phyloP scores from a whole-genome alignment of 768 basidiomycete species.

The Paxillus involutus region DNA sequence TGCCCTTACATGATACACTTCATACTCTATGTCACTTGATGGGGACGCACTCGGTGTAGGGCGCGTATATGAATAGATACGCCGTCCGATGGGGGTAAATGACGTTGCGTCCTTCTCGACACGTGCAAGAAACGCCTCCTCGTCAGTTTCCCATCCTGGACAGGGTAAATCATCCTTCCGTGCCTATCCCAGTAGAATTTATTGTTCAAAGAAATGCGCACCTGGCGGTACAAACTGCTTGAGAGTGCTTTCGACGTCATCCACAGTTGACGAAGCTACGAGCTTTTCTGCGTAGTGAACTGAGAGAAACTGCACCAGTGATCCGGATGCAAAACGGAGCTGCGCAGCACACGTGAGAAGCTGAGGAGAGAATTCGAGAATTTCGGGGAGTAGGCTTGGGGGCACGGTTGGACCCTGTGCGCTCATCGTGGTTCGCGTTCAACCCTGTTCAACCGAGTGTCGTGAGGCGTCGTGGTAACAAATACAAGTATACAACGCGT shows the following conservation, averaged over 20 bases:
- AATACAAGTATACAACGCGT: slow-evolving; percentile 31
- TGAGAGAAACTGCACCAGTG: slow-evolving; percentile 72
- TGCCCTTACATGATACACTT: slow-evolving; percentile 83
- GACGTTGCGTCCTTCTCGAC: slow-evolving; percentile 76
- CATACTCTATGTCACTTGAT: slow-evolving; percentile 70
- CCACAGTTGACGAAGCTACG: slow-evolving; percentile 64
- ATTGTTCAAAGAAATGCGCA: slow-evolving; percentile 22
- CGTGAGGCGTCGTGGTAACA: neutral
- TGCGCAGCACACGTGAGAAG: slow-evolving; percentile 27
- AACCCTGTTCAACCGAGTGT: slow-evolving; percentile 4
- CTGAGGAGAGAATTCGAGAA: slow-evolving; percentile 66
- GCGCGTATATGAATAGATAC: slow-evolving; percentile 78
- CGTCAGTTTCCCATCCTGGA: slow-evolving; percentile 69
- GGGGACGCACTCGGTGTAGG: slow-evolving; percentile 40
- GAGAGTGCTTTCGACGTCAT: slow-evolving; percentile 82
- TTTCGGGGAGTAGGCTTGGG: slow-evolving; percentile 39
- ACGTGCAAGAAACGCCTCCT: slow-evolving; percentile 60
- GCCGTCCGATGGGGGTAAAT: slow-evolving; percentile 77
- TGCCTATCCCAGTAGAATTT: neutral
- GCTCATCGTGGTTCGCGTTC: slow-evolving; percentile 19
- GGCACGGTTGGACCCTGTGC: slow-evolving; percentile 28
- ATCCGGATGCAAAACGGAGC: slow-evolving; percentile 88
- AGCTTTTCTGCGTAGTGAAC: slow-evolving; percentile 70
- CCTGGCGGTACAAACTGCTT: slow-evolving; percentile 77
- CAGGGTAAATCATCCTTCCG: neutral